phyloP scores from a whole-genome alignment of 345 rosid genomes.

The Leavenworthia alabamica region DNA sequence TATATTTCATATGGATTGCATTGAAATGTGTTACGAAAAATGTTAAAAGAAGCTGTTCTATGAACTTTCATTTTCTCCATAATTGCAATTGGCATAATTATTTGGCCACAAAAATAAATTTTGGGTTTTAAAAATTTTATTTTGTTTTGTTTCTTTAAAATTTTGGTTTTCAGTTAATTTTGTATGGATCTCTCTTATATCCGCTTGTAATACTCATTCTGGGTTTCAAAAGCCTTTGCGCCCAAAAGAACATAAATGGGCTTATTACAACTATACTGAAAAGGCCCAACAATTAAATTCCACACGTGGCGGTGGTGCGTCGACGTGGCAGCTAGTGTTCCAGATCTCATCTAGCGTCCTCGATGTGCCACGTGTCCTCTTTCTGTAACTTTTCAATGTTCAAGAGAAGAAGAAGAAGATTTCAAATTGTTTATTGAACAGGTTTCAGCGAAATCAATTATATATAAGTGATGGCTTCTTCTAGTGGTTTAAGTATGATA shows the following conservation, averaged over 20 bases:
- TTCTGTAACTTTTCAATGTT: background rate
- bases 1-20: slow-evolving; percentile 9
- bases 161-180: background rate
- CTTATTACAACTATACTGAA: background rate
- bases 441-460: background rate
- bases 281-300: background rate
- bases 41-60: background rate
- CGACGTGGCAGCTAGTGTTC: slow-evolving; percentile 26
- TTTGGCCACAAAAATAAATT: background rate
- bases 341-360: slow-evolving; percentile 18
- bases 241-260: too few relatives aligned
- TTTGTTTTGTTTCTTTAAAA: background rate
- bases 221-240: too few relatives aligned
- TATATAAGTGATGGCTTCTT: slow-evolving; percentile 9
- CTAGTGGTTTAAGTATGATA: slow-evolving; percentile 8
- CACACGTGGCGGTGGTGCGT: background rate
- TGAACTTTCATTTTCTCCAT: slow-evolving; percentile 5
- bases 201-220: too few relatives aligned
- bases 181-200: background rate
- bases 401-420: background rate
- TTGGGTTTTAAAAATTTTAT: background rate
- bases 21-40: slow-evolving; percentile 3
- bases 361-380: slow-evolving; percentile 17
- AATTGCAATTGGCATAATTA: background rate
- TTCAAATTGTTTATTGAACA: slow-evolving; percentile 11